phyloP scores from a whole-genome alignment of 148 eudicot species.

The Chenopodium berlandieri region DNA sequence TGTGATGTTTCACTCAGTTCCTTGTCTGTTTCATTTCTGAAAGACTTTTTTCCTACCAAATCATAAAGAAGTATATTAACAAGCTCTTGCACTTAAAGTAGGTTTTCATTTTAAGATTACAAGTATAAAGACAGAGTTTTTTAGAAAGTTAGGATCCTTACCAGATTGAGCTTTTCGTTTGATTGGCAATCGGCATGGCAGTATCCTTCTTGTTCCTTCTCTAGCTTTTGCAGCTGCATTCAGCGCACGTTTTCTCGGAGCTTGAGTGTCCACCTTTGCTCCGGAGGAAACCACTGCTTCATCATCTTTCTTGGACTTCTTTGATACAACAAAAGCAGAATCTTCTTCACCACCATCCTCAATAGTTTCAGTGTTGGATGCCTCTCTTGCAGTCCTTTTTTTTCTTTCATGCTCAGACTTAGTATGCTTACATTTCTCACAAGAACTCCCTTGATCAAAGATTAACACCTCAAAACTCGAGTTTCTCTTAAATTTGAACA shows the following conservation, averaged over 20 bases:
- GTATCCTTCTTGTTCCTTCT: background rate
- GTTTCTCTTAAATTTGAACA: constrained; percentile 41
- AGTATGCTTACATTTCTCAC: constrained; percentile 39
- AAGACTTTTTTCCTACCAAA: background rate
- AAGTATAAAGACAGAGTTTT: background rate
- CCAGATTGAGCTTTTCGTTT: constrained; percentile 16
- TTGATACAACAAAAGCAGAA: constrained; percentile 3
- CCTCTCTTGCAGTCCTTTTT: constrained; percentile 21
- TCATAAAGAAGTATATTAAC: background rate
- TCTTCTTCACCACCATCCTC: constrained; percentile 25
- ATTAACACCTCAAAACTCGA: constrained; percentile 45
- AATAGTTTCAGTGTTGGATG: constrained; percentile 18
- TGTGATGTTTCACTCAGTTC: background rate
- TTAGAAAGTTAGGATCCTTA: background rate
- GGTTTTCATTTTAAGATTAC: background rate
- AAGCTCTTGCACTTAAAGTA: background rate
- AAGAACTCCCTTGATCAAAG: constrained; percentile 39
- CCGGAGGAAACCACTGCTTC: background rate
- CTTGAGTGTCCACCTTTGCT: background rate
- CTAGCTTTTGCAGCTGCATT: constrained; percentile 1
- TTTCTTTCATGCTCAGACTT: background rate
- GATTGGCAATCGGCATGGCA: background rate
- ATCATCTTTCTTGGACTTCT: constrained; percentile 25
- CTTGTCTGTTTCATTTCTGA: background rate
- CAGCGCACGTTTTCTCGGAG: constrained; percentile 4